Evolutionary conservation across 148 eudicot species (phyloP), one percentile per base, ranked within the genome.

Genomic region (Diospyros lotus): DNA sequence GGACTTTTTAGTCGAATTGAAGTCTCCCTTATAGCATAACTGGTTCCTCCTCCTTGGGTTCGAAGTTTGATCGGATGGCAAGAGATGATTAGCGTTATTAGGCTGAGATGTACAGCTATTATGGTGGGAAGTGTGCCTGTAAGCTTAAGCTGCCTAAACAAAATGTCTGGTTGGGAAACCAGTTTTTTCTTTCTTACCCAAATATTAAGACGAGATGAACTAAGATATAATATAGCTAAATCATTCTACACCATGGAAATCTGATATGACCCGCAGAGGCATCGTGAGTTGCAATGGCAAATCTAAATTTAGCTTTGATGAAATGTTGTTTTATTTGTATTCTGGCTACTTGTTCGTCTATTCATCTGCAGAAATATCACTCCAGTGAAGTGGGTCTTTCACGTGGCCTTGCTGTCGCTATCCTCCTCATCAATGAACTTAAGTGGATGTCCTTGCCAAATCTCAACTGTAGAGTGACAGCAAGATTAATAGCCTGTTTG

Each of bases 1-100:
- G 73, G 64, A 74, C 75, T 66, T 63, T 77, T 58, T 83, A 83
- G 73, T 56, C 38, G 39, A 40, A 72, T 51, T 55, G 12, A 69
- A 14, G n/a, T 44, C 54, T 51, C 13, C 44, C 6, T 11, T 42
- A 67, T n/a, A 12, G 17, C 45, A 41, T 50, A 40, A 50, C 28
- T 28, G 28, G 28, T 28, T 28, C 28, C 28, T 28, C 28, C 28
- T 28, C 28, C 28, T 52, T 42, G 60, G 67, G 45, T 44, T n/a
- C 46, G 4, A 42, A 28, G 11, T 14, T 66, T 54, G 48, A 55
- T 48, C 44, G 43, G 43, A 1, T 43, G 54, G 12, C 10, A 4
- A 0, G 44, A 39, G 45, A 0, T 39, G 45, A 3, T 39, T 39
- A 8, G 66, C 9, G 9, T 8, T 11, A 6, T 11, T 51, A 28